Percentiles rank a stretch among this genome's conserved stretches.
These are phyloP conservation scores for Sarcomyxa edulis DNA, from an alignment of 768 basidiomycete genomes.

Conservation along the genomic window DNA sequence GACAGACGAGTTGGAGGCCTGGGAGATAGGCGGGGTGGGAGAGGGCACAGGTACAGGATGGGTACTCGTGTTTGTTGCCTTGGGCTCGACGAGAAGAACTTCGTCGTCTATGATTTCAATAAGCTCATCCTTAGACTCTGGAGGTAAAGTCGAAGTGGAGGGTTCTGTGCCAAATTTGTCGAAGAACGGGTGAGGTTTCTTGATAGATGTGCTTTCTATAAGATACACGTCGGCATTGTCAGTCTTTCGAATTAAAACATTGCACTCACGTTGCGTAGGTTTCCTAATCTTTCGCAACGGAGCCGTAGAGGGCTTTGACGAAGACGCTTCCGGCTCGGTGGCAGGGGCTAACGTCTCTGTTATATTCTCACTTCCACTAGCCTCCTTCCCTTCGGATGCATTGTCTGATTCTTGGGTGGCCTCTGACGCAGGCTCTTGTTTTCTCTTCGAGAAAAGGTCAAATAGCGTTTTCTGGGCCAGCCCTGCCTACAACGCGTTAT, in stretches of 20 bases:
- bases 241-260: no score
- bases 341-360: no score
- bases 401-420: no score
- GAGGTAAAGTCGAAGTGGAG: no score
- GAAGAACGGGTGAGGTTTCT: not conserved
- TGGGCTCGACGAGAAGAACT: not conserved
- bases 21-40: no score
- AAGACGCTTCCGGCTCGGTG: no score
- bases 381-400: no score
- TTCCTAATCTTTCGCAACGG: not conserved
- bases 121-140: not conserved
- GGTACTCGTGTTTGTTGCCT: no score
- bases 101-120: not conserved
- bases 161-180: not conserved
- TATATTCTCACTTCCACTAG: no score
- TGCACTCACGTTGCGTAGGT: not conserved
- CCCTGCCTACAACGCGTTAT: constrained; percentile 16
- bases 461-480: constrained; percentile 39
- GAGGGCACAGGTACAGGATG: no score
- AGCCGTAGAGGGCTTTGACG: no score
- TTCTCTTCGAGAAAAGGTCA: constrained; percentile 28
- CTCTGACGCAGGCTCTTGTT: not conserved
- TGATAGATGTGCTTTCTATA: not conserved
- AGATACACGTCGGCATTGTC: not conserved
- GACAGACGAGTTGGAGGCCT: no score